A percentile compares a stretch with the other conserved stretches of the same genome.
Conservation (phyloP, 2,329 filamentous ascomycete genomes). For the Hymenoscyphus albidus region DNA sequence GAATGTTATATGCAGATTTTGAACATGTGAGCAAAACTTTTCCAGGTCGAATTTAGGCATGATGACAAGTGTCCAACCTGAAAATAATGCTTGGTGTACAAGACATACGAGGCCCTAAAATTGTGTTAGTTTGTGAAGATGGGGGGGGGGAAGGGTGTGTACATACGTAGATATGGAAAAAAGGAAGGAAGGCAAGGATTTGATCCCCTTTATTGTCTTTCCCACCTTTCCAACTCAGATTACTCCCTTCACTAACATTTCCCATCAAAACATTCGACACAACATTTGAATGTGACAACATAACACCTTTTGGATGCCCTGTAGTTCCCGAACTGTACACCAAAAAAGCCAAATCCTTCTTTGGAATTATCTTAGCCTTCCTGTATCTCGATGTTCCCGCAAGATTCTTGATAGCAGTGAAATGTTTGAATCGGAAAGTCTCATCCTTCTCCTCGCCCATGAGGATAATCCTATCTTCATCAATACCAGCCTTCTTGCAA, state of each 20-base stretch:
- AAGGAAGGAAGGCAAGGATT: constrained; percentile 75
- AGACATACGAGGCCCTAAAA: constrained; percentile 64
- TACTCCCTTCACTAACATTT: constrained; percentile 48
- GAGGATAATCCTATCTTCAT: constrained; percentile 68
- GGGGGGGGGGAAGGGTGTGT: constrained; percentile 2
- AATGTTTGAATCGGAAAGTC: constrained; percentile 61
- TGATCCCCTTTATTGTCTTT: constrained; percentile 63
- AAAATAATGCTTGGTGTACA: constrained; percentile 63
- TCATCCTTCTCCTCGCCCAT: constrained; percentile 67
- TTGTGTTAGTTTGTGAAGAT: constrained; percentile 10
- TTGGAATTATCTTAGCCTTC: constrained; percentile 59
- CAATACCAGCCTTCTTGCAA: constrained; percentile 65
- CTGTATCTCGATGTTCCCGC: constrained; percentile 55
- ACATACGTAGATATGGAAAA: constrained; percentile 85
- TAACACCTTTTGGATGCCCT: constrained; percentile 86
- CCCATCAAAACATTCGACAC: constrained; percentile 67
- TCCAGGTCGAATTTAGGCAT: constrained; percentile 81
- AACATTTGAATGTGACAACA: constrained; percentile 79
- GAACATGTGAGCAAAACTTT: constrained; percentile 71
- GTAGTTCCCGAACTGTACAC: constrained; percentile 91
- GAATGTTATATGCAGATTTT: constrained; percentile 70
- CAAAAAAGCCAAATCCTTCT: constrained; percentile 74
- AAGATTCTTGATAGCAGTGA: constrained; percentile 64
- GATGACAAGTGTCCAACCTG: constrained; percentile 63
- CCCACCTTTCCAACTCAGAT: constrained; percentile 55